Conservation (phyloP, 805 yeast species). For the Candida ipomoeae region DNA sequence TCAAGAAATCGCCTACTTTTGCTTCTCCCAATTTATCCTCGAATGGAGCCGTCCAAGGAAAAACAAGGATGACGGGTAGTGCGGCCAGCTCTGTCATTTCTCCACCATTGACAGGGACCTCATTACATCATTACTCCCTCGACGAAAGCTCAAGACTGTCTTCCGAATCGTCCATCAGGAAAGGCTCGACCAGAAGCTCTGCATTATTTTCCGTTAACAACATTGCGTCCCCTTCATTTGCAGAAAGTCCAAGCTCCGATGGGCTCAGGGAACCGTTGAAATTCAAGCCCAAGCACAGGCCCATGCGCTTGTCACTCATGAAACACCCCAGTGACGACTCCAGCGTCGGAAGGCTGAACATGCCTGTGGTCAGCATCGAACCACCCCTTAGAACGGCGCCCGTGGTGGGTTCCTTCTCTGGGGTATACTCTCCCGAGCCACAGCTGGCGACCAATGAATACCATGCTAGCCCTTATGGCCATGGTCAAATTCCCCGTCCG, state of each 20-base stretch:
- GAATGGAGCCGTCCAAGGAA: neutral
- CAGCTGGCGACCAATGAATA: constrained; percentile 3
- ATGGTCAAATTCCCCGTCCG: neutral
- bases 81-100: neutral
- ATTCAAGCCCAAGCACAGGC: constrained; percentile 38
- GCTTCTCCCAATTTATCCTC: neutral
- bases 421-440: constrained; percentile 16
- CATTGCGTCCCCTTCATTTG: constrained; percentile 5
- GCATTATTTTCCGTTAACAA: neutral
- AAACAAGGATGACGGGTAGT: neutral
- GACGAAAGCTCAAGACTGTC: neutral
- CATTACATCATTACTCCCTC: neutral
- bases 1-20: neutral
- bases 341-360: neutral
- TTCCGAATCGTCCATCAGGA: neutral
- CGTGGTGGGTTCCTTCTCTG: constrained; percentile 16
- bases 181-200: constrained; percentile 1
- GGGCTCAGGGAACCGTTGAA: constrained; percentile 16
- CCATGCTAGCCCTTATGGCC: neutral
- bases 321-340: constrained; percentile 15
- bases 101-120: constrained; percentile 1
- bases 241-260: constrained; percentile 3
- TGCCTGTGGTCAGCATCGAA: constrained; percentile 4
- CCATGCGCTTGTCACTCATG: constrained; percentile 35
- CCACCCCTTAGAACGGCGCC: constrained; percentile 24